Percentiles rank a stretch among this genome's conserved stretches.
phyloP scores from a whole-genome alignment of 495 filamentous ascomycete species.

The Hamigera avellanea region DNA sequence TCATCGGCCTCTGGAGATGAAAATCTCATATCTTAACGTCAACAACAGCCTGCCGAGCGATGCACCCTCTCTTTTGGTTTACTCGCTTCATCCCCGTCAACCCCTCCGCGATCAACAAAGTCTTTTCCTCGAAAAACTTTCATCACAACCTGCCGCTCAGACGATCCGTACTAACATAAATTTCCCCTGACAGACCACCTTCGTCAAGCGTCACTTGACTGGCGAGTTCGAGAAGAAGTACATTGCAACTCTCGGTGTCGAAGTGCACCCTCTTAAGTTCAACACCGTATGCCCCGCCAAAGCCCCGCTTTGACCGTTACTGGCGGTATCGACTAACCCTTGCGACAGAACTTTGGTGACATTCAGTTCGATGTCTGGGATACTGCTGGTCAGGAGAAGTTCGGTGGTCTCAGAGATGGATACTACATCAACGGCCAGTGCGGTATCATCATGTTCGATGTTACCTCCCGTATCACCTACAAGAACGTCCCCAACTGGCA shows the following conservation, averaged over 20 bases:
- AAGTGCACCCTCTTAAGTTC: constrained; percentile 93
- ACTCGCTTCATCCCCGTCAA: no score
- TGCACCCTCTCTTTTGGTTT: background rate
- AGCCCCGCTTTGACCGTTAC: constrained; percentile 19
- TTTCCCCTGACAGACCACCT: constrained; percentile 67
- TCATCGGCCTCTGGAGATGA: background rate
- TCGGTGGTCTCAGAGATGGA: constrained; percentile 97
- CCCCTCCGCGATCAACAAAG: background rate
- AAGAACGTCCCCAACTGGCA: constrained; percentile 99
- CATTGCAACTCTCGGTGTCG: constrained; percentile 98
- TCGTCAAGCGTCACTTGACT: constrained; percentile 99
- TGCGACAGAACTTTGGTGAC: constrained; percentile 70
- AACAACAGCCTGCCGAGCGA: background rate
- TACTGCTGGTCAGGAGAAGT: constrained; percentile 99
- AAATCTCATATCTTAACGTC: background rate
- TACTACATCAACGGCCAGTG: constrained; percentile 99
- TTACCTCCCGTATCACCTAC: constrained; percentile 99
- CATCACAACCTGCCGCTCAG: background rate
- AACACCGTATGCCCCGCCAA: constrained; percentile 63
- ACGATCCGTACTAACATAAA: constrained; percentile 19
- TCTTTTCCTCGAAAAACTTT: no score
- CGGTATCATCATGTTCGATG: constrained; percentile 99
- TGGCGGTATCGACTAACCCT: constrained; percentile 26
- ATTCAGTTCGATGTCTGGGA: constrained; percentile 99
- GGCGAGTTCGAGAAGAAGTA: constrained; percentile 99